phyloP scores from a whole-genome alignment of 345 rosid genomes.

The Draba incana region DNA sequence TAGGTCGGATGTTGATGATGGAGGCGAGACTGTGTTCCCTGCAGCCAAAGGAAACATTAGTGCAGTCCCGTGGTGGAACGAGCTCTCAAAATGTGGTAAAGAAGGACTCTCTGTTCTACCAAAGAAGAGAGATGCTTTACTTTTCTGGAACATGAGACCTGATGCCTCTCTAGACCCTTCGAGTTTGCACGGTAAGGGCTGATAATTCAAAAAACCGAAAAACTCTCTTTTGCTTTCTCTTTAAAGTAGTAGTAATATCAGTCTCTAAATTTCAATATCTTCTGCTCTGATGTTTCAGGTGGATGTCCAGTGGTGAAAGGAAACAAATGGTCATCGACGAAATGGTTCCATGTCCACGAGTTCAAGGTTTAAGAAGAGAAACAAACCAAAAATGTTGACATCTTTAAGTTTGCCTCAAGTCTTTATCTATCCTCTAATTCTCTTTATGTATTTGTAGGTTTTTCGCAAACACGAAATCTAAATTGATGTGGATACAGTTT shows the following conservation, averaged over 20 bases:
- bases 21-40: conserved; percentile 98
- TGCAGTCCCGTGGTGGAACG: conserved; percentile 91
- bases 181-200: conserved; percentile 86
- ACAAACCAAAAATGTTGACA: neutral
- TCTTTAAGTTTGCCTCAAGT: conserved; percentile 6
- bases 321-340: conserved; percentile 97
- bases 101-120: conserved; percentile 89
- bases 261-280: conserved; percentile 13
- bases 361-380: conserved; percentile 53
- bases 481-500: conserved; percentile 29
- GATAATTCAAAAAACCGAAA: neutral
- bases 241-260: neutral
- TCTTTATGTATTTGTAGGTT: conserved; percentile 18
- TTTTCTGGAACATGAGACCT: conserved; percentile 98
- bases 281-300: conserved; percentile 50
- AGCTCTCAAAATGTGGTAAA: conserved; percentile 86
- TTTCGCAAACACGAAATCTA: neutral
- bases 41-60: conserved; percentile 83
- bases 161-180: conserved; percentile 83
- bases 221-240: conserved; percentile 14
- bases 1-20: conserved; percentile 98
- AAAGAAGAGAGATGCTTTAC: conserved; percentile 92
- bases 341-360: conserved; percentile 90
- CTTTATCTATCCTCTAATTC: neutral
- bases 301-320: conserved; percentile 96